Conservation (phyloP, 108 stramenopile genomes). For the Skeletonema costatum region DNA sequence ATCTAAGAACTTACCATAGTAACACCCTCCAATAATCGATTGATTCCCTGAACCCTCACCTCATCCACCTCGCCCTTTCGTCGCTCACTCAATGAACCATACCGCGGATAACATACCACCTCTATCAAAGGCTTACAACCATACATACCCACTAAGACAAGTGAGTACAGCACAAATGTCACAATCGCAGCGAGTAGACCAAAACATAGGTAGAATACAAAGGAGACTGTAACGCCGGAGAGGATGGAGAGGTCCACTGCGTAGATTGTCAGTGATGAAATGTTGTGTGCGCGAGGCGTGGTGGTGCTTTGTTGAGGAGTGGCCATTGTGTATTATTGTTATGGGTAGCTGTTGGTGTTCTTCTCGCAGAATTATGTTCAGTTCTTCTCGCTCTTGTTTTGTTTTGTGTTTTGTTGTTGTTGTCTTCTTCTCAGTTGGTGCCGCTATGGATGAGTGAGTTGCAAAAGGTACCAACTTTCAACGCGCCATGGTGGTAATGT, state of each 20-base stretch:
- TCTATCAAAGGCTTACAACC: background rate
- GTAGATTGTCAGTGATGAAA: background rate
- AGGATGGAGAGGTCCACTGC: background rate
- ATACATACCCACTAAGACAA: background rate
- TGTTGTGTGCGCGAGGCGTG: background rate
- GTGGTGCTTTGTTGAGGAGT: background rate
- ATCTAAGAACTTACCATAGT: background rate
- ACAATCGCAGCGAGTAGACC: background rate
- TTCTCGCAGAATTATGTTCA: too few species aligned
- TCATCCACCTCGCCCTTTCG: background rate
- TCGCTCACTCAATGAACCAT: background rate
- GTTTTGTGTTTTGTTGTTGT: too few species aligned
- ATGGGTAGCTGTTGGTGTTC: too few species aligned
- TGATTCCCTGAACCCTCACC: background rate
- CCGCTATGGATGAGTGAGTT: too few species aligned
- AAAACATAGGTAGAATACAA: background rate
- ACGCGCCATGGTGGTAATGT: too few species aligned
- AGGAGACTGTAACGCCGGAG: background rate
- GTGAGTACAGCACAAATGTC: background rate
- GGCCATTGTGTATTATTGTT: background rate
- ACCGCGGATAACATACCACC: background rate
- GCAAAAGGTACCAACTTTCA: too few species aligned
- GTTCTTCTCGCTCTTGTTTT: too few species aligned
- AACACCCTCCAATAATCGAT: background rate
- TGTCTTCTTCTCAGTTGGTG: too few species aligned